phyloP scores from a whole-genome alignment of 2,329 filamentous ascomycete genomes.

The Pseudohalonectria lignicola region DNA sequence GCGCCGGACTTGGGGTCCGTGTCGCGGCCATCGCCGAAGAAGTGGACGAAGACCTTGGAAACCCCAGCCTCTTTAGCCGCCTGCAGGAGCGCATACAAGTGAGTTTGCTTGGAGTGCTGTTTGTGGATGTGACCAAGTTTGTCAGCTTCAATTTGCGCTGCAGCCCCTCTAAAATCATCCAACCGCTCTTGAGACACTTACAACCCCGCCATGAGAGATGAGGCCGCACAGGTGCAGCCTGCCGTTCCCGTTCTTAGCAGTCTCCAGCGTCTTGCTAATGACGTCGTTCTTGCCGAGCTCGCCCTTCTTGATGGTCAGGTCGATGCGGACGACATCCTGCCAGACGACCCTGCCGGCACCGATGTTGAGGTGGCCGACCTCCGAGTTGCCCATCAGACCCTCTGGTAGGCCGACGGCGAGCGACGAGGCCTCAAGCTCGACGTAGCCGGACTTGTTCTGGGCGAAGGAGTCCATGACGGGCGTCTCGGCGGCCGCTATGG shows the following conservation, averaged over 20 bases:
- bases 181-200: conserved; percentile 18
- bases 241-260: conserved; percentile 79
- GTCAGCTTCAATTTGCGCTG: not conserved
- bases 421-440: conserved; percentile 89
- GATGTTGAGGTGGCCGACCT: conserved; percentile 98
- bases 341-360: conserved; percentile 94
- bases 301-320: conserved; percentile 78
- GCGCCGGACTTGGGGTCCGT: conserved; percentile 93
- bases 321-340: conserved; percentile 97
- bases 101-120: conserved; percentile 86
- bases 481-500: conserved; percentile 86
- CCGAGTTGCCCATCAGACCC: conserved; percentile 97
- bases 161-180: not conserved
- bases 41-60: conserved; percentile 93
- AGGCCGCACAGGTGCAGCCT: conserved; percentile 87
- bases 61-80: conserved; percentile 83
- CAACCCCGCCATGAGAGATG: conserved; percentile 88
- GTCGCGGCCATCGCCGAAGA: conserved; percentile 96
- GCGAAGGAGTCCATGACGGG: conserved; percentile 92
- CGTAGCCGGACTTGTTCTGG: conserved; percentile 72
- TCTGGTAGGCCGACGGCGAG: conserved; percentile 92
- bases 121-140: not conserved
- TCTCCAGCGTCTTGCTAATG: conserved; percentile 65
- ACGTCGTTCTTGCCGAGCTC: conserved; percentile 67
- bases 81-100: conserved; percentile 77